Conservation (phyloP, 2,329 filamentous ascomycete genomes). For the Fusarium pilosicola region DNA sequence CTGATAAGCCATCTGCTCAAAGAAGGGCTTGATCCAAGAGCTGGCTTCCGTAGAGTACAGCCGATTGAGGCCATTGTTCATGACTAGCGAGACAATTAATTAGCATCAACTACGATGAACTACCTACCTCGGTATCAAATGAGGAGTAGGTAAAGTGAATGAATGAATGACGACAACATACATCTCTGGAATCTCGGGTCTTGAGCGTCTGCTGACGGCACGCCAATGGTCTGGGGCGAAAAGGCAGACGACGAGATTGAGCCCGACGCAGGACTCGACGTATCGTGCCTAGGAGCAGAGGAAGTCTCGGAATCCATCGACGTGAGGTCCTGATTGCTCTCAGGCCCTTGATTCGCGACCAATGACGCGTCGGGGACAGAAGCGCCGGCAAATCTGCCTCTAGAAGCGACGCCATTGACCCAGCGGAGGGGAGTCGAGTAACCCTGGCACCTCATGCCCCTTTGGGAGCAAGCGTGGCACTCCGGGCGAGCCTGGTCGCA, state of each 20-base stretch:
- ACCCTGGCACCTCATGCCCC: slow-evolving; percentile 36
- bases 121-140: slow-evolving; percentile 3
- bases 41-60: slow-evolving; percentile 37
- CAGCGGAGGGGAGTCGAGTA: slow-evolving; percentile 38
- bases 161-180: not conserved
- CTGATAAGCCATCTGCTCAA: slow-evolving; percentile 38
- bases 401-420: slow-evolving; percentile 41
- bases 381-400: slow-evolving; percentile 39
- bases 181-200: slow-evolving; percentile 35
- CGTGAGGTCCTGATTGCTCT: not conserved
- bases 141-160: not conserved
- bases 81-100: slow-evolving; percentile 16
- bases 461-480: slow-evolving; percentile 33
- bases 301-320: slow-evolving; percentile 8
- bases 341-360: not conserved
- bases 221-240: slow-evolving; percentile 10
- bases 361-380: slow-evolving; percentile 27
- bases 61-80: slow-evolving; percentile 31
- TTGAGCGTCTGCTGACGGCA: slow-evolving; percentile 2
- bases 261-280: slow-evolving; percentile 18
- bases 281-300: slow-evolving; percentile 2
- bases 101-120: not conserved
- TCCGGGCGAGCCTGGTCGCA: slow-evolving; percentile 39
- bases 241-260: not conserved
- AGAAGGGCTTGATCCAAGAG: slow-evolving; percentile 39